Conservation (phyloP, 306 rosid species). For the Mimosa pudica region DNA sequence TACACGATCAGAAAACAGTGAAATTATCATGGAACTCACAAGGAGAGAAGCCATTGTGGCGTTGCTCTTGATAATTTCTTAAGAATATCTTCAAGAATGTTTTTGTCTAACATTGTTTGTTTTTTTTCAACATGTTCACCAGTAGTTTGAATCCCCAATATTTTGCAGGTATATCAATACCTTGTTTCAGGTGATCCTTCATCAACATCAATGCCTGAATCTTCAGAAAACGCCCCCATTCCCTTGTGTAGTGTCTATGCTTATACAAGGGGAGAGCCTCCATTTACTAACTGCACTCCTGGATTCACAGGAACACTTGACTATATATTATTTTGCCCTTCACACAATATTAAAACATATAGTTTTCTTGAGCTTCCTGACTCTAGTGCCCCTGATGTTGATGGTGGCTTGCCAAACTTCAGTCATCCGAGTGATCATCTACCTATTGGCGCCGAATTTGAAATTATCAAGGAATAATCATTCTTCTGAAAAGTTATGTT, state of each 20-base stretch:
- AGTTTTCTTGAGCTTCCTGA: constrained; percentile 84
- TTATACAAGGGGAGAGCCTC: constrained; percentile 73
- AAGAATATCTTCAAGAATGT: neutral
- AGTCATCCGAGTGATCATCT: constrained; percentile 89
- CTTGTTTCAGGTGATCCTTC: constrained; percentile 65
- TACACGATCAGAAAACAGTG: neutral
- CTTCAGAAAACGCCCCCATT: constrained; percentile 58
- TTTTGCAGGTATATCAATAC: constrained; percentile 73
- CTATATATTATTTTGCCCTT: constrained; percentile 67
- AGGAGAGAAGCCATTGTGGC: neutral
- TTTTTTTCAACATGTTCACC: constrained; percentile 9
- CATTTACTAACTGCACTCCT: constrained; percentile 93
- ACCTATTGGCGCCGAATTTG: constrained; percentile 87
- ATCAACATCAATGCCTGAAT: constrained; percentile 33
- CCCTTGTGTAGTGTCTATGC: constrained; percentile 74
- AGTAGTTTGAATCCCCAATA: constrained; percentile 26
- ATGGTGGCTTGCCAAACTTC: constrained; percentile 78
- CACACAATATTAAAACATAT: constrained; percentile 62
- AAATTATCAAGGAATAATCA: constrained; percentile 47
- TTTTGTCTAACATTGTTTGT: neutral
- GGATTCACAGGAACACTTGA: constrained; percentile 87
- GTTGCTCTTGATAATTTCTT: neutral
- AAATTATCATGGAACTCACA: neutral
- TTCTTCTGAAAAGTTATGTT: constrained; percentile 27
- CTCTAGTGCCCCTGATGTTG: constrained; percentile 58